phyloP scores from a whole-genome alignment of 768 basidiomycete species.

The Sporobolomyces phaffii region DNA sequence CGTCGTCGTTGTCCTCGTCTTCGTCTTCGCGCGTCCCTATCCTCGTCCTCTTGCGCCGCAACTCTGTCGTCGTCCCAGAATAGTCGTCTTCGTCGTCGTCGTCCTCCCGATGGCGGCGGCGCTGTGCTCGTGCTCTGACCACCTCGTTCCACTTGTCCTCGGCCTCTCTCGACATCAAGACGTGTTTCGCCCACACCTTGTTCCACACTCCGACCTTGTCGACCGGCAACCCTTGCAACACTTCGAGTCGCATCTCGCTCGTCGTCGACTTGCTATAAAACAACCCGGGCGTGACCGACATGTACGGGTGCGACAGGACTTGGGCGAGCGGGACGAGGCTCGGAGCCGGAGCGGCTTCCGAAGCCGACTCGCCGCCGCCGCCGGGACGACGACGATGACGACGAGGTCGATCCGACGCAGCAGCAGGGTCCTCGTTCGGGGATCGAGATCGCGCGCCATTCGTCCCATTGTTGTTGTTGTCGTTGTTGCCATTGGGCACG shows the following conservation, averaged over 20 bases:
- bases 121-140: too few relatives aligned
- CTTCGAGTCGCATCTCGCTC: not conserved
- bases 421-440: too few relatives aligned
- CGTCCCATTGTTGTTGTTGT: too few relatives aligned
- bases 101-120: not conserved
- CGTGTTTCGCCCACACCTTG: conserved; percentile 9
- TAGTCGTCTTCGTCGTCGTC: too few relatives aligned
- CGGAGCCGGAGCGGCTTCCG: too few relatives aligned
- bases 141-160: not conserved
- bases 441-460: too few relatives aligned
- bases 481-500: not conserved
- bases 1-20: not conserved
- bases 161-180: not conserved
- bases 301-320: conserved; percentile 15
- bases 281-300: not conserved
- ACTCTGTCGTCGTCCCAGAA: too few relatives aligned
- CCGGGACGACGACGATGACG: not conserved
- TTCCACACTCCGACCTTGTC: conserved; percentile 5
- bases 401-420: not conserved
- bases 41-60: not conserved
- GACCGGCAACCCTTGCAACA: not conserved
- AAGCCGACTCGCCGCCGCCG: too few relatives aligned
- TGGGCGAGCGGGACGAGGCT: conserved; percentile 13
- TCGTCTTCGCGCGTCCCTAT: not conserved
- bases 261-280: conserved; percentile 6